Conservation (phyloP, 2,329 filamentous ascomycete species). For the Phyllosticta ampelicida region DNA sequence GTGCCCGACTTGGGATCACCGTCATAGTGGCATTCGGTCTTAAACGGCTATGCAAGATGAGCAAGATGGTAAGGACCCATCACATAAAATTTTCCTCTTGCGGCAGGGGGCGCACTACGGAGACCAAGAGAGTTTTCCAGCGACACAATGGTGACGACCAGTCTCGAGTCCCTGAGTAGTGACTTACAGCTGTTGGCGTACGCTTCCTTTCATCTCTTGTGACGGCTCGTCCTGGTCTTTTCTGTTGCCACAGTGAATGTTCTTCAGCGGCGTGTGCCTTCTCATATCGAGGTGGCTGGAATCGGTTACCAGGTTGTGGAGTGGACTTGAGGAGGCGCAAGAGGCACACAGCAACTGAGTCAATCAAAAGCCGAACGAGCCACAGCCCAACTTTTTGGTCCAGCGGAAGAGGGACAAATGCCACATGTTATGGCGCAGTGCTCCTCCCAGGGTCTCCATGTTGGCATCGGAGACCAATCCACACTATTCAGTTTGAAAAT, state of each 20-base stretch:
- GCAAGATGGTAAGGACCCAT: conserved; percentile 38
- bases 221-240: background rate
- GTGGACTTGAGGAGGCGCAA: background rate
- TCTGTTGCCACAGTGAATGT: background rate
- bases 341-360: background rate
- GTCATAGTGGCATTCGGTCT: conserved; percentile 41
- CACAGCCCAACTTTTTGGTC: background rate
- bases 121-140: background rate
- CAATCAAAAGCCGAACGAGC: background rate
- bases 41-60: conserved; percentile 42
- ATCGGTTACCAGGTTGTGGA: background rate
- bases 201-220: conserved; percentile 4
- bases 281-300: background rate
- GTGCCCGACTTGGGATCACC: conserved; percentile 32
- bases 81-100: conserved; percentile 43
- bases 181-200: background rate
- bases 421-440: background rate
- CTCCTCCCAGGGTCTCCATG: background rate
- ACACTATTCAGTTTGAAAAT: background rate
- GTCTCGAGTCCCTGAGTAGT: background rate
- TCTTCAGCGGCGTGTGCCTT: background rate
- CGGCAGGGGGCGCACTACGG: conserved; percentile 40
- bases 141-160: background rate
- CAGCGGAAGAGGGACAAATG: background rate
- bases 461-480: background rate